These are phyloP conservation scores for Allium sativum DNA, from an alignment of 106 monocot genomes.

Conservation along the genomic window DNA sequence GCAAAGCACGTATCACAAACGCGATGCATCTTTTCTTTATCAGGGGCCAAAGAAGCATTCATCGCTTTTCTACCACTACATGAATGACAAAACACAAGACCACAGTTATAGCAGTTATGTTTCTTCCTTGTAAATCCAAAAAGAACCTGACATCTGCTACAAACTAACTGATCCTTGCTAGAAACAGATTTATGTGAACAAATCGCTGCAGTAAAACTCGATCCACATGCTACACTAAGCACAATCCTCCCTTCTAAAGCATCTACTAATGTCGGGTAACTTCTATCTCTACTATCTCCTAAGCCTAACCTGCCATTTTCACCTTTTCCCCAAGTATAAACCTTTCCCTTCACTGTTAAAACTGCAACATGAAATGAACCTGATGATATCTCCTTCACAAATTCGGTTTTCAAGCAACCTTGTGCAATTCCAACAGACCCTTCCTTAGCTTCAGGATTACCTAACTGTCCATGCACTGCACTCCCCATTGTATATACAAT, in stretches of 20 bases:
- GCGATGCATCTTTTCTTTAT: conserved; percentile 34
- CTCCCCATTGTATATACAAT: conserved; percentile 37
- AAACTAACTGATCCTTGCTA: conserved; percentile 42
- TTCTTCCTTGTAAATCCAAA: conserved; percentile 81
- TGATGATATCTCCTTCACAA: conserved; percentile 54
- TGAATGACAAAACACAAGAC: conserved; percentile 53
- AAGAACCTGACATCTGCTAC: conserved; percentile 41
- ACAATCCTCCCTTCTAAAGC: conserved; percentile 50
- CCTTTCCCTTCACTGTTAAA: conserved; percentile 41
- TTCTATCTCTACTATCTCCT: conserved; percentile 48
- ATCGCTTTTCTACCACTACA: conserved; percentile 55
- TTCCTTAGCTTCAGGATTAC: conserved; percentile 23
- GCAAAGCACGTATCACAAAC: conserved; percentile 64
- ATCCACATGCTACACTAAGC: conserved; percentile 43
- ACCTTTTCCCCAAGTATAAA: conserved; percentile 75
- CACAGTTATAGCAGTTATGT: conserved; percentile 82
- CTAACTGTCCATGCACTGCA: conserved; percentile 28
- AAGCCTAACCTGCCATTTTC: conserved; percentile 54
- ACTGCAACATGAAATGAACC: conserved; percentile 60
- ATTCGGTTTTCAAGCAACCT: conserved; percentile 46
- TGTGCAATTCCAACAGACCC: conserved; percentile 30
- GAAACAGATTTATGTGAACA: conserved; percentile 43
- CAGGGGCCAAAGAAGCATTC: conserved; percentile 52
- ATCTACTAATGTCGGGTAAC: conserved; percentile 41
- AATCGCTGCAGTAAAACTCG: conserved; percentile 52